Evolutionary conservation across 2,329 filamentous ascomycete genomes (phyloP).

Genomic region (Pleomassaria siparia): DNA sequence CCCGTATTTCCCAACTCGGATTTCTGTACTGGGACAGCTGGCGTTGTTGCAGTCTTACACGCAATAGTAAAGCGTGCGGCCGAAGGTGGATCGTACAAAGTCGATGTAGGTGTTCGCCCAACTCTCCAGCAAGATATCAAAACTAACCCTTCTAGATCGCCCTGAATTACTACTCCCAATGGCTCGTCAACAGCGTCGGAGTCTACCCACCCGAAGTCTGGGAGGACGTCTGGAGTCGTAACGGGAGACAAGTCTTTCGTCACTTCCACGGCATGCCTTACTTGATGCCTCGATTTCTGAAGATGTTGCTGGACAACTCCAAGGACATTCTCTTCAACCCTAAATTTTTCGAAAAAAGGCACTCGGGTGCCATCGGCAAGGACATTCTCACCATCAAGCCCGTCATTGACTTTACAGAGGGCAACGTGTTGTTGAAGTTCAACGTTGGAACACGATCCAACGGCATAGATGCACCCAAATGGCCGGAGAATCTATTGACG

Average conservation of each 20-base stretch:
- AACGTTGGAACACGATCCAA: constrained; percentile 55
- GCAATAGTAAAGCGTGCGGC: constrained; percentile 45
- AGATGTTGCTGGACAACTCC: constrained; percentile 45
- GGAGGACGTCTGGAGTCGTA: constrained; percentile 50
- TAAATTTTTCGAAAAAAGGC: constrained; percentile 52
- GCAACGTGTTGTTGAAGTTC: constrained; percentile 42
- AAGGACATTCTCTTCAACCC: constrained; percentile 47
- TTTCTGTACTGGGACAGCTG: constrained; percentile 49
- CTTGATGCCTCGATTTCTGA: constrained; percentile 44
- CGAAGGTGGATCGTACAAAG: constrained; percentile 44
- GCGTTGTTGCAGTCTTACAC: constrained; percentile 45
- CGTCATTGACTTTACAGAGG: constrained; percentile 42
- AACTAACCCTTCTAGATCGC: constrained; percentile 24
- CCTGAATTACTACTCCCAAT: constrained; percentile 42
- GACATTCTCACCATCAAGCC: constrained; percentile 49
- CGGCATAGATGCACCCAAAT: constrained; percentile 51
- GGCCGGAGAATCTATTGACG: constrained; percentile 50
- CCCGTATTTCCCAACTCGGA: constrained; percentile 50
- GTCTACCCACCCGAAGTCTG: constrained; percentile 47
- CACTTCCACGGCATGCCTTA: constrained; percentile 54
- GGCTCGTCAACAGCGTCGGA: constrained; percentile 37
- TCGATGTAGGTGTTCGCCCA: constrained; percentile 41
- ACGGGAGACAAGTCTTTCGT: constrained; percentile 53
- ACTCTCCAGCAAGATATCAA: not conserved
- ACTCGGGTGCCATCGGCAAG: constrained; percentile 41